These are phyloP conservation scores for Solanum pennellii DNA, from an alignment of 257 asterid genomes.

Conservation along the genomic window DNA sequence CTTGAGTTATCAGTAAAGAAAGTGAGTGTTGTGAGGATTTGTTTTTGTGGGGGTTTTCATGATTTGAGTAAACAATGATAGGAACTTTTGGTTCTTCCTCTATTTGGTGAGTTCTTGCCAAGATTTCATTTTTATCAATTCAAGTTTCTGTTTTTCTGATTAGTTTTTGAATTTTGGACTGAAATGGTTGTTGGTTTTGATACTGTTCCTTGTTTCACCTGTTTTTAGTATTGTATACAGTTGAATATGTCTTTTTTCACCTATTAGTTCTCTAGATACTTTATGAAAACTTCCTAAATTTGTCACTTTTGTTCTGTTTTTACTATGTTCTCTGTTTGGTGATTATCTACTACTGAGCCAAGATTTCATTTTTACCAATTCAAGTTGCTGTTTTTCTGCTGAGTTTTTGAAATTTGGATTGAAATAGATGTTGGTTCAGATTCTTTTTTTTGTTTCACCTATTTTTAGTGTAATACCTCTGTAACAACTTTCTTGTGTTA, in stretches of 20 bases:
- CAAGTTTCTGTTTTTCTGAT: background rate
- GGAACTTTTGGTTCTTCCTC: conserved; percentile 9
- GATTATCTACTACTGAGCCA: background rate
- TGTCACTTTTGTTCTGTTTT: background rate
- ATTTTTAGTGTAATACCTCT: background rate
- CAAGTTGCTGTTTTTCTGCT: background rate
- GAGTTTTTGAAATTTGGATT: background rate
- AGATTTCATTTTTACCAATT: background rate
- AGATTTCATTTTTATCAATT: background rate
- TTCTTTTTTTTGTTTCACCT: background rate
- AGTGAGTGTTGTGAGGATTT: conserved; percentile 1
- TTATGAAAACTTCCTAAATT: background rate
- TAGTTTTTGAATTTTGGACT: background rate
- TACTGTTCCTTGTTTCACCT: background rate
- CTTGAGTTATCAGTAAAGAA: background rate
- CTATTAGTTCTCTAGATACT: background rate
- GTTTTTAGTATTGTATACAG: background rate
- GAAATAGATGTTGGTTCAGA: background rate
- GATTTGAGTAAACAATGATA: conserved; percentile 20
- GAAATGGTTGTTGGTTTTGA: background rate
- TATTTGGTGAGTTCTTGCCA: conserved; percentile 30
- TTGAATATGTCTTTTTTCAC: background rate
- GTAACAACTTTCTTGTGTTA: no score
- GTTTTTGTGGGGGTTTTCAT: conserved; percentile 12
- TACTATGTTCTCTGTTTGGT: background rate